These are phyloP conservation scores for Hansenula sp. DNA, from an alignment of 1,139 yeast genomes.

Conservation along the genomic window DNA sequence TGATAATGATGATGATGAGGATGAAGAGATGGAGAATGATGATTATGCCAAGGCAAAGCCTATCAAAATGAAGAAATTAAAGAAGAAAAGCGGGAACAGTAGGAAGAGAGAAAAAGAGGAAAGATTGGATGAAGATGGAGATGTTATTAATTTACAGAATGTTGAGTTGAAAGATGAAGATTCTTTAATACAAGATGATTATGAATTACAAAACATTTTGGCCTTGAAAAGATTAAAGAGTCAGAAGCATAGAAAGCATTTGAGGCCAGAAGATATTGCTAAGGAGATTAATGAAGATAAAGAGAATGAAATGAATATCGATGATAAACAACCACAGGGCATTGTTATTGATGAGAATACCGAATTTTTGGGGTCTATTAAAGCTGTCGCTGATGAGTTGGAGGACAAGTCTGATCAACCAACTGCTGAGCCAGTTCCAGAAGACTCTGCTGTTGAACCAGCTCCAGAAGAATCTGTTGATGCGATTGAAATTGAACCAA, in stretches of 20 bases:
- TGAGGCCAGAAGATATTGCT: conserved; percentile 46
- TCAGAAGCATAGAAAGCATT: conserved; percentile 28
- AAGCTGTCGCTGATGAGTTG: conserved; percentile 5
- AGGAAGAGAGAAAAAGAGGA: neutral
- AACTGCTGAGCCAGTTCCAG: neutral
- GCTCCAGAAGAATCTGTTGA: neutral
- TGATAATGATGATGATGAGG: conserved; percentile 17
- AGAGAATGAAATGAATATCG: conserved; percentile 17
- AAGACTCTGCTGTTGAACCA: neutral
- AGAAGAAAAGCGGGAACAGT: conserved; percentile 20
- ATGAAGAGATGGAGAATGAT: conserved; percentile 19
- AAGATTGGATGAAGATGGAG: conserved; percentile 19
- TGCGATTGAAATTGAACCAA: conserved; percentile 11
- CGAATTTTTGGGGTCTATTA: conserved; percentile 48
- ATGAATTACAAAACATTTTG: conserved; percentile 44
- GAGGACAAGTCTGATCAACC: conserved; percentile 4
- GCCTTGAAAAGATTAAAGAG: conserved; percentile 37
- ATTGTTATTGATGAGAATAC: conserved; percentile 53
- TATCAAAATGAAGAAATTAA: conserved; percentile 46
- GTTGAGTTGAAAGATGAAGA: conserved; percentile 35
- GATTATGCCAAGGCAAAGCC: conserved; percentile 29
- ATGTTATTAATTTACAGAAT: conserved; percentile 20
- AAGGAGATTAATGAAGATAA: conserved; percentile 38
- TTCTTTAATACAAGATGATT: conserved; percentile 36
- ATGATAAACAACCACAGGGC: conserved; percentile 24